Base-by-base conservation (phyloP, 805 yeast species). In the Tetrapisispora iriomotensis region DNA sequence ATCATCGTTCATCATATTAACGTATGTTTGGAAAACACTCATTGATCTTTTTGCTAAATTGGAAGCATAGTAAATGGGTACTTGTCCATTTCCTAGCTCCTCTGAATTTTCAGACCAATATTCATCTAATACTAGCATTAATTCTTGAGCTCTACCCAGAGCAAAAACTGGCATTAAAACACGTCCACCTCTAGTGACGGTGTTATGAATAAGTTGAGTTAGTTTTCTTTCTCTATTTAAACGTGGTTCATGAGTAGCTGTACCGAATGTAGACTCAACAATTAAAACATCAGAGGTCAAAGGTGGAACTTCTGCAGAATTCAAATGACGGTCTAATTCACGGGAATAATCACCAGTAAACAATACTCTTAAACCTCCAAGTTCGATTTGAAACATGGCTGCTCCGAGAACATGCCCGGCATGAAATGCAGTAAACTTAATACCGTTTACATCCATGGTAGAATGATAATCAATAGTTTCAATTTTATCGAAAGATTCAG, bases 381-480 rank as follows among this genome's bases (percentile, higher is more conserved):
- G 82, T 60, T 92, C 99, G 36, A 92, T 75, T 48, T 92, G 79
- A 60, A 80, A 92, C 97, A 92, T 92, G 10, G 97, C 96, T 9
- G 98, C 97, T 40, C 99, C 99, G 32, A 92, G 67, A 10, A 92
- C 99, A 70, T 92, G 99, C n/a, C 99, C 99, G 7, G 99, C 99
- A 64, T 90, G 99, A 60, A 82, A 92, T 1, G 98, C 98, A 1
- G 98, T 92, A 66, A 92, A 90, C 54, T 92, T 71, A 41, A 92
- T 80, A 38, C 98, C 98, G 43, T 84, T 94, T 26, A 88, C 83
- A 51, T 92, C 97, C 47, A 86, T 74, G 0, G 98, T 92, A 4
- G 96, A 85, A 61, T 92, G 97, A 61, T 82, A 92, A 60, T 92
- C 98, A 19, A 92, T 76, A 1, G 97, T 85, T 60, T 92, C 97